Percentiles rank a stretch among this genome's conserved stretches.
These are phyloP conservation scores for Pleurotus sapidus DNA, from an alignment of 768 basidiomycete genomes.

Conservation along the genomic window DNA sequence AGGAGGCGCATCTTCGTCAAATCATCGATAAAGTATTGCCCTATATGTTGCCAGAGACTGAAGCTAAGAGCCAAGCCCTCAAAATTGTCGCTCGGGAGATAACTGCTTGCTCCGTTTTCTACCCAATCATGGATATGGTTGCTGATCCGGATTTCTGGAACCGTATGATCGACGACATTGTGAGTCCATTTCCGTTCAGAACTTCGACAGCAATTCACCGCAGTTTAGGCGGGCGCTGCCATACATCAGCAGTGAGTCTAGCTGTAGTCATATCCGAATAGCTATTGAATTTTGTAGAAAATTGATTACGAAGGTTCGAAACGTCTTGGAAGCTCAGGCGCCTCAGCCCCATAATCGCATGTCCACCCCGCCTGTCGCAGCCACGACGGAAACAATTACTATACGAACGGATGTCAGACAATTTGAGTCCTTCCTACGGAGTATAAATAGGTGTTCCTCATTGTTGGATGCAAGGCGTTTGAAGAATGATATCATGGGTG, in stretches of 20 bases:
- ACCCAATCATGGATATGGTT: constrained; percentile 90
- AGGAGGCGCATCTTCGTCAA: constrained; percentile 79
- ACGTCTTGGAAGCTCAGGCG: constrained; percentile 77
- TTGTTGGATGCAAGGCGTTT: constrained; percentile 86
- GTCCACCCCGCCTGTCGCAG: constrained; percentile 29
- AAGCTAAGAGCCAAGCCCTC: constrained; percentile 67
- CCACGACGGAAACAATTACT: constrained; percentile 70
- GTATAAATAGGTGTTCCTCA: constrained; percentile 78
- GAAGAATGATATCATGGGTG: constrained; percentile 90
- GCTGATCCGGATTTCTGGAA: constrained; percentile 99
- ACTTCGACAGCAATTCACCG: background rate
- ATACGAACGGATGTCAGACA: constrained; percentile 77
- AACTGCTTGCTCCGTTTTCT: constrained; percentile 74
- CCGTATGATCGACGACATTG: constrained; percentile 85
- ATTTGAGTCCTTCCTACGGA: constrained; percentile 88
- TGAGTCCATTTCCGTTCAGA: constrained; percentile 35
- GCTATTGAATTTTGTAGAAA: constrained; percentile 42
- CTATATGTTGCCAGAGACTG: constrained; percentile 71
- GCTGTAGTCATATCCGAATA: background rate
- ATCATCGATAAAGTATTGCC: constrained; percentile 73
- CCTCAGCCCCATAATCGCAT: constrained; percentile 48
- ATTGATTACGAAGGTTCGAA: constrained; percentile 84
- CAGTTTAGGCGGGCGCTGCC: constrained; percentile 43
- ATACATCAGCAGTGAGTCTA: constrained; percentile 46
- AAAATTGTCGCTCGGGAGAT: constrained; percentile 79